Conservation (phyloP, 345 rosid genomes). For the Gossypium raimondii region DNA sequence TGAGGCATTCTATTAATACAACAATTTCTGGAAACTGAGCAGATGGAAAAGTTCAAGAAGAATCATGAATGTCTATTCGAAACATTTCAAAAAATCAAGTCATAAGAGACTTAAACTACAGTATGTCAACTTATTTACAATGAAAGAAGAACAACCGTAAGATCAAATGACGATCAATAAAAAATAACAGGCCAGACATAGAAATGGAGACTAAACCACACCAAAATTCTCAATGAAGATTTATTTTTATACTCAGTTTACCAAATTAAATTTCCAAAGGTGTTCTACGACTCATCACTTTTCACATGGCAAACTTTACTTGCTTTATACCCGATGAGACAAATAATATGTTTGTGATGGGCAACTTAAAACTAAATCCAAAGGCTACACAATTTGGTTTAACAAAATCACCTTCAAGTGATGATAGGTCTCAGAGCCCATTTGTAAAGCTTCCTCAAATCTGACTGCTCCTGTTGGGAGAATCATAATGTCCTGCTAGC, state of each 20-base stretch:
- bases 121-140: background rate
- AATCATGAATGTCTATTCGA: background rate
- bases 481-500: slow-evolving; percentile 78
- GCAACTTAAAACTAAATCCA: slow-evolving; percentile 6
- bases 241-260: background rate
- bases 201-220: background rate
- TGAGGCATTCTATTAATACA: background rate
- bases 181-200: background rate
- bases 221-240: background rate
- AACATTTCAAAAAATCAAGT: background rate
- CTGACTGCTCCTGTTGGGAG: slow-evolving; percentile 85
- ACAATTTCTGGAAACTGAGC: background rate
- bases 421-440: slow-evolving; percentile 95
- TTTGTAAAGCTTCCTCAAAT: slow-evolving; percentile 91
- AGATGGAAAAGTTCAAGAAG: background rate
- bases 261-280: background rate
- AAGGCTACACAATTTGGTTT: background rate
- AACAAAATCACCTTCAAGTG: slow-evolving; percentile 73
- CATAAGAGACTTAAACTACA: background rate
- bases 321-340: background rate
- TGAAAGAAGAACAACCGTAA: background rate
- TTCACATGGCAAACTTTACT: background rate
- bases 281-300: slow-evolving; percentile 1
- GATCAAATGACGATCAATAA: background rate
- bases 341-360: background rate